Evolutionary conservation across 805 yeast species (phyloP), one percentile per base, ranked within the genome.

Genomic region (Metschnikowia amazonensis): DNA sequence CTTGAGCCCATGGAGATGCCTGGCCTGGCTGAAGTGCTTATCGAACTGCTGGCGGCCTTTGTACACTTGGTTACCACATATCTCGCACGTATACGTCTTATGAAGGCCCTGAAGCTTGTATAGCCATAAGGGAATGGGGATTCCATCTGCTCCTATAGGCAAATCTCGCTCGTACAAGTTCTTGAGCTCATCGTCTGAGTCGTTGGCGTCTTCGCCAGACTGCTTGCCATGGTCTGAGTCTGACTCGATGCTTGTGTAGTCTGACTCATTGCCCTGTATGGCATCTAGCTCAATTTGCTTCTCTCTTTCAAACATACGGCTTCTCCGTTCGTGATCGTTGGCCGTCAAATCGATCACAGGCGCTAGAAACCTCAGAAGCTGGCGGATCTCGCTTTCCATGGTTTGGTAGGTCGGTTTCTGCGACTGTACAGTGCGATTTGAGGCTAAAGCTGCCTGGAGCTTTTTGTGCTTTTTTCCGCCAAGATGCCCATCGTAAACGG

Each of bases 81-180:
- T 78, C 64, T 94, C 97, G 62, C 99, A 94, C 1, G 65, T 57
- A 55, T 80, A 87, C 43, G 77, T 79, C 35, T 79, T 75, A 45
- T 86, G 86, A 9, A 90, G 70, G 0, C 99, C 99, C 57, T 89
- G 89, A 36, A 90, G 69, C 63, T 90, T 94, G 72, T 81, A 90
- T 24, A 94, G 70, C 99, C 99, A 94, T 44, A 75, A 80, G 1
- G 99, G 99, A 24, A 94, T 88, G 0, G 97, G 97, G 33, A 75
- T 77, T 0, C 97, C 97, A 64, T 90, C 97, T 16, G 86, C 77
- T 0, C 96, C 98, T 0, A 87, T 43, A 0, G 96, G 96, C 45
- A 87, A 63, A 45, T 83, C 79, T 45, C 78, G 67, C 16, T 82
- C 80, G 48, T 75, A 74, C 4, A 49, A 49, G 42, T 58, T 62